These are phyloP conservation scores for Rhodocollybia butyracea DNA, from an alignment of 768 basidiomycete genomes.

Conservation along the genomic window DNA sequence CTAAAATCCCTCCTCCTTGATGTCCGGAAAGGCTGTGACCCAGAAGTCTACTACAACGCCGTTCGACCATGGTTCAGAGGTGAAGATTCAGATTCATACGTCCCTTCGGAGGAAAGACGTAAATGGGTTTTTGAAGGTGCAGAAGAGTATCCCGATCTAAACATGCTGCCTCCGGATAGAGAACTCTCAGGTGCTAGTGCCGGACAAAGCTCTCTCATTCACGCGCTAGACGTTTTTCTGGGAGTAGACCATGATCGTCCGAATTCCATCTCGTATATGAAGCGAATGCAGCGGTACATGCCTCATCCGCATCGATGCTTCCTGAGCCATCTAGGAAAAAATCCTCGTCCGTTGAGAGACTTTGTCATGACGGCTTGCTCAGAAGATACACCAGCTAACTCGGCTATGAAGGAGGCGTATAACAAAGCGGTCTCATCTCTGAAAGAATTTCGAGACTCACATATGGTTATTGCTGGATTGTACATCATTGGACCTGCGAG, in stretches of 20 bases:
- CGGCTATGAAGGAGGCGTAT: conserved; percentile 48
- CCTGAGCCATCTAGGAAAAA: conserved; percentile 58
- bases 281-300: conserved; percentile 81
- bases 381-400: conserved; percentile 10
- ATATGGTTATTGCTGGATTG: conserved; percentile 69
- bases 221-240: conserved; percentile 70
- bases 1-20: conserved; percentile 57
- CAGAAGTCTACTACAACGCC: conserved; percentile 65
- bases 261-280: conserved; percentile 40
- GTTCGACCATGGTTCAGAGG: conserved; percentile 85
- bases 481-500: conserved; percentile 77
- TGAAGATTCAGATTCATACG: conserved; percentile 44
- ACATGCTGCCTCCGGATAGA: conserved; percentile 33
- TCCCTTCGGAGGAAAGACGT: conserved; percentile 18
- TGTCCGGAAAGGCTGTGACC: conserved; percentile 70
- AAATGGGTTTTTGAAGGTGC: conserved; percentile 63
- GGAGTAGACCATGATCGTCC: conserved; percentile 51
- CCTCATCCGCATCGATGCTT: conserved; percentile 79
- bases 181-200: conserved; percentile 78
- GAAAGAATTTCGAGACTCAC: conserved; percentile 71
- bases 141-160: conserved; percentile 34
- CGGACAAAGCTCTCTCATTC: conserved; percentile 78
- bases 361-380: conserved; percentile 35
- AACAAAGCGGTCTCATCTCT: conserved; percentile 62
- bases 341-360: conserved; percentile 57